Percentiles rank a stretch among this genome's conserved stretches.
These are phyloP conservation scores for Magnaporthiopsis incrustans DNA, from an alignment of 2,329 filamentous ascomycete genomes.

Conservation along the genomic window DNA sequence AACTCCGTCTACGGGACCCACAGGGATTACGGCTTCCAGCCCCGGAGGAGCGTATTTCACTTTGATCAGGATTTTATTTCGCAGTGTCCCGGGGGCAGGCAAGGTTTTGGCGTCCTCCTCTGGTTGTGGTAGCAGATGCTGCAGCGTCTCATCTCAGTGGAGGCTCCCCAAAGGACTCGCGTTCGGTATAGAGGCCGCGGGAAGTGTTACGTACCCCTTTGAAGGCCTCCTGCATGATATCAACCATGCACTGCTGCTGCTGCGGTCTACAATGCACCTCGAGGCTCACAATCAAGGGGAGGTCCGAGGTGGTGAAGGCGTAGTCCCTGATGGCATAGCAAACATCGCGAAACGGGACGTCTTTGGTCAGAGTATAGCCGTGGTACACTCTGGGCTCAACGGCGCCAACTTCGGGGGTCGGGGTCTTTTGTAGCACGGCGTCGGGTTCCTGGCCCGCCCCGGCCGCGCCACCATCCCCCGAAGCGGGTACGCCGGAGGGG, in stretches of 20 bases:
- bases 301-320: conserved; percentile 65
- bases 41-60: conserved; percentile 58
- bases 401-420: conserved; percentile 10
- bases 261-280: conserved; percentile 77
- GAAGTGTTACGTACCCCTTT: conserved; percentile 32
- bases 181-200: background rate
- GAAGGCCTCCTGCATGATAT: conserved; percentile 85
- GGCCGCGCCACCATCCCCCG: background rate
- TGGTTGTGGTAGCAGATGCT: conserved; percentile 52
- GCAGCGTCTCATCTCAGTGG: background rate
- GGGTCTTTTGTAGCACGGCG: background rate
- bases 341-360: conserved; percentile 78
- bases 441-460: background rate
- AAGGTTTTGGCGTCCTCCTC: conserved; percentile 41
- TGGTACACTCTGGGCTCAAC: conserved; percentile 74
- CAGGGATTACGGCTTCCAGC: conserved; percentile 3
- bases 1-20: too few species aligned
- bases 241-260: conserved; percentile 86
- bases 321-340: conserved; percentile 72
- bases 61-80: conserved; percentile 75
- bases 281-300: conserved; percentile 88
- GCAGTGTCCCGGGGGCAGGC: conserved; percentile 61
- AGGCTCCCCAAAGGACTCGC: background rate
- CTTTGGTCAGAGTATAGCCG: conserved; percentile 84
- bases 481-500: background rate